These are phyloP conservation scores for Tuber calosporum DNA, from an alignment of 495 filamentous ascomycete genomes.

Conservation along the genomic window DNA sequence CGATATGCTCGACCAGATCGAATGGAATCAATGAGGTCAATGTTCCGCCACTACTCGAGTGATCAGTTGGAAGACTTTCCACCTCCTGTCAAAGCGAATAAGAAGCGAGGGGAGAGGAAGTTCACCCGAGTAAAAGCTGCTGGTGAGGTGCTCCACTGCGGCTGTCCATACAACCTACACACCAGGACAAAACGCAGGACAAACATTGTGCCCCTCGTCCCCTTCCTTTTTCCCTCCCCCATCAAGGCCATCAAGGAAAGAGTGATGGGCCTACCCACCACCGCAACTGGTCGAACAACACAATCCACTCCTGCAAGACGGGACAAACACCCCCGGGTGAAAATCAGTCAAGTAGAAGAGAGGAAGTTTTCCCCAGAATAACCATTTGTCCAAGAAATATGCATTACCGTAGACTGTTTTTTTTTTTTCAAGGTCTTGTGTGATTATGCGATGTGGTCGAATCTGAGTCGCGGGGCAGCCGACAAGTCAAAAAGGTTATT, in stretches of 20 bases:
- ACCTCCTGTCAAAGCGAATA: background rate
- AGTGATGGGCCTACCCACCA: background rate
- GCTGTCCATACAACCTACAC: background rate
- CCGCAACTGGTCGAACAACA: background rate
- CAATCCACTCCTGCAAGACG: constrained; percentile 1
- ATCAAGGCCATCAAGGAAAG: background rate
- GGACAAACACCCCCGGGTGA: background rate
- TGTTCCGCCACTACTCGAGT: background rate
- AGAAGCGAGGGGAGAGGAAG: background rate
- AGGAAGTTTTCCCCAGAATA: background rate
- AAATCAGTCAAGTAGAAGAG: background rate
- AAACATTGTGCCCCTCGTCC: background rate
- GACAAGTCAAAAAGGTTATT: constrained; percentile 8
- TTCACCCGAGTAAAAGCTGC: background rate
- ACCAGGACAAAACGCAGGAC: background rate
- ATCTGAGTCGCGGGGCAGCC: constrained; percentile 22
- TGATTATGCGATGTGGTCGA: constrained; percentile 35
- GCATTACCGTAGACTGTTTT: background rate
- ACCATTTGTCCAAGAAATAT: background rate
- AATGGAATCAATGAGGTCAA: background rate
- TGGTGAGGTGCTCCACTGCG: background rate
- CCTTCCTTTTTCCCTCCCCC: background rate
- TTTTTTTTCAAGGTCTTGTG: background rate
- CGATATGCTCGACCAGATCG: background rate
- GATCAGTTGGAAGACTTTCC: background rate